phyloP scores from a whole-genome alignment of 805 yeast genomes.

The Priceomyces haplophilus region DNA sequence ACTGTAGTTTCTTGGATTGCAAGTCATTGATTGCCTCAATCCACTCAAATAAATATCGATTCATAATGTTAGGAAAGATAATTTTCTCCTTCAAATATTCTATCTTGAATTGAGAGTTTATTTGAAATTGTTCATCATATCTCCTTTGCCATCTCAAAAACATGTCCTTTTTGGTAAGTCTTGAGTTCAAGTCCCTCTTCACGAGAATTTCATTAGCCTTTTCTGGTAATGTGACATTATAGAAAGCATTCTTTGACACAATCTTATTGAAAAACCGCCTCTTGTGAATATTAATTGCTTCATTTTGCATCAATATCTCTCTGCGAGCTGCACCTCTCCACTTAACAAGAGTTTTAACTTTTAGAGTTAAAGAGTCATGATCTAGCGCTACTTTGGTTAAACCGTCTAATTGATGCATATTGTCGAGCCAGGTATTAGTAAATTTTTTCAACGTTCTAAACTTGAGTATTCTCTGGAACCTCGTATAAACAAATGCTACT shows the following conservation, averaged over 20 bases:
- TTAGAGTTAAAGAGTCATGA: slow-evolving; percentile 1
- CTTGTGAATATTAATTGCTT: slow-evolving; percentile 19
- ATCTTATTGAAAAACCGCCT: slow-evolving; percentile 17
- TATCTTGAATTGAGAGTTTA: slow-evolving; percentile 15
- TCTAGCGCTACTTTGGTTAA: slow-evolving; percentile 2
- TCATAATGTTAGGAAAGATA: slow-evolving; percentile 11
- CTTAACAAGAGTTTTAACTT: slow-evolving; percentile 1
- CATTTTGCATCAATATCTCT: slow-evolving; percentile 7
- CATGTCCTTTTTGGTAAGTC: slow-evolving; percentile 4
- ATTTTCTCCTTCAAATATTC: slow-evolving; percentile 14
- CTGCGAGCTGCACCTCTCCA: slow-evolving; percentile 7
- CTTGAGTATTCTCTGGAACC: neutral
- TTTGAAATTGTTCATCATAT: slow-evolving; percentile 21
- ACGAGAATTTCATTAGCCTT: slow-evolving; percentile 3
- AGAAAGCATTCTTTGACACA: slow-evolving; percentile 3
- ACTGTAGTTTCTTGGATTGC: slow-evolving; percentile 6
- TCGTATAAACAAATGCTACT: slow-evolving; percentile 1
- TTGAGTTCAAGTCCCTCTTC: slow-evolving; percentile 5
- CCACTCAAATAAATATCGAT: slow-evolving; percentile 19
- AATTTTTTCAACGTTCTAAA: neutral
- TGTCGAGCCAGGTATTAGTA: slow-evolving; percentile 4
- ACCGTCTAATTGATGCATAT: neutral
- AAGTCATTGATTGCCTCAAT: slow-evolving; percentile 16
- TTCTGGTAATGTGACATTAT: slow-evolving; percentile 5
- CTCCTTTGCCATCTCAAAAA: slow-evolving; percentile 22